These are phyloP conservation scores for Ceriops zippeliana DNA, from an alignment of 345 rosid genomes.

Conservation along the genomic window DNA sequence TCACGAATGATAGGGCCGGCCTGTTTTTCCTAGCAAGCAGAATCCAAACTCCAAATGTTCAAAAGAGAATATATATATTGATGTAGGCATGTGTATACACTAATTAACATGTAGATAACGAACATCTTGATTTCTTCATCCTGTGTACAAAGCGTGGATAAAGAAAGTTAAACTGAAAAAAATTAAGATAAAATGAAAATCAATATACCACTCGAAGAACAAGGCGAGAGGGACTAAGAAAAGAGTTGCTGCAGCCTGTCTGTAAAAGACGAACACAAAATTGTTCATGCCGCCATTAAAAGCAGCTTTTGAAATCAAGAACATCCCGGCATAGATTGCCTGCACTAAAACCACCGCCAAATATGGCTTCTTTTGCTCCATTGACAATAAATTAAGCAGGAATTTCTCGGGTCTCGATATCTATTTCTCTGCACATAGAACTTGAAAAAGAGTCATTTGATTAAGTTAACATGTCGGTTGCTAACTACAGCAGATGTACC, in stretches of 20 bases:
- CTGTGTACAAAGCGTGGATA: neutral
- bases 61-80: too few species aligned
- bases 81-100: too few species aligned
- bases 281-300: slow-evolving; percentile 86
- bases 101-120: too few species aligned
- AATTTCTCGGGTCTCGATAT: neutral
- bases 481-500: too few species aligned
- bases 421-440: neutral
- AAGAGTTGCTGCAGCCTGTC: slow-evolving; percentile 76
- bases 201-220: slow-evolving; percentile 59
- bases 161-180: neutral
- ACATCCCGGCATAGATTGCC: slow-evolving; percentile 77
- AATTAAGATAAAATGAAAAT: neutral
- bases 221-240: slow-evolving; percentile 69
- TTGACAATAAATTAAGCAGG: neutral
- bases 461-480: too few species aligned
- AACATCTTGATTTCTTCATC: neutral
- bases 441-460: neutral
- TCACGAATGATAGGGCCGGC: slow-evolving; percentile 57
- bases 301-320: slow-evolving; percentile 86
- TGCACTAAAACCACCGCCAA: slow-evolving; percentile 52
- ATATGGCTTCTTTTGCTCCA: slow-evolving; percentile 60
- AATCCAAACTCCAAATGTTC: too few species aligned
- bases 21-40: slow-evolving; percentile 50
- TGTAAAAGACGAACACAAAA: slow-evolving; percentile 72